Evolutionary conservation across 2,329 filamentous ascomycete genomes (phyloP).

Genomic region (Aspergillus ibericus): DNA sequence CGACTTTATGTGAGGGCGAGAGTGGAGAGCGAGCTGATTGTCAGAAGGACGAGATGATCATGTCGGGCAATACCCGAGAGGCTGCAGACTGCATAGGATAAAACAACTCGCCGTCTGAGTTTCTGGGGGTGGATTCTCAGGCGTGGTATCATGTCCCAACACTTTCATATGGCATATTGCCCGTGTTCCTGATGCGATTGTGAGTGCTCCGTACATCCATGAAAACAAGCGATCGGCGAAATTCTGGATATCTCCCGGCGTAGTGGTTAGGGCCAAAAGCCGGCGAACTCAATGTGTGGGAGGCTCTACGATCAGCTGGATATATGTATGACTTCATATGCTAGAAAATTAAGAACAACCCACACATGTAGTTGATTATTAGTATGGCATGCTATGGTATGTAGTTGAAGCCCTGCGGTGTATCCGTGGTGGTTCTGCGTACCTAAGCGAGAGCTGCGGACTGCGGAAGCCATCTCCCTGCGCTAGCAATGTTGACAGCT

Average conservation of each 20-base stretch:
- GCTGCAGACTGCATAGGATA: no score
- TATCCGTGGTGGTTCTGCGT: slow-evolving; percentile 2
- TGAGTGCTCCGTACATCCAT: background rate
- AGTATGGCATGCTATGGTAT: background rate
- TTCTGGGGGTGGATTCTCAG: background rate
- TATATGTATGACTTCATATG: background rate
- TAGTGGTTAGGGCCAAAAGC: background rate
- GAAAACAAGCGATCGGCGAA: background rate
- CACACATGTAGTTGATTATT: background rate
- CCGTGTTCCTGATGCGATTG: background rate
- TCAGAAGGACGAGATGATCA: background rate
- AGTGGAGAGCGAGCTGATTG: background rate
- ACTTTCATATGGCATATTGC: background rate
- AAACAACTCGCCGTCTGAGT: background rate
- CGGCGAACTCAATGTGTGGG: background rate
- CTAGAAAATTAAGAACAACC: background rate
- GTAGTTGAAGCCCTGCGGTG: background rate
- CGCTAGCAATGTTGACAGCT: slow-evolving; percentile 41
- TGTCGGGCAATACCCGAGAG: no score
- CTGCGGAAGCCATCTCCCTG: slow-evolving; percentile 18
- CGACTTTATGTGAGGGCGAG: slow-evolving; percentile 76
- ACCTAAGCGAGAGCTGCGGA: slow-evolving; percentile 18
- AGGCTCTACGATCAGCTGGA: background rate
- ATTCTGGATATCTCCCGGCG: background rate
- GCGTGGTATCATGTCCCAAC: background rate